Evolutionary conservation across 2,329 filamentous ascomycete genomes (phyloP), one percentile per base, ranked within the genome.

Genomic region (Fusarium scirpi): DNA sequence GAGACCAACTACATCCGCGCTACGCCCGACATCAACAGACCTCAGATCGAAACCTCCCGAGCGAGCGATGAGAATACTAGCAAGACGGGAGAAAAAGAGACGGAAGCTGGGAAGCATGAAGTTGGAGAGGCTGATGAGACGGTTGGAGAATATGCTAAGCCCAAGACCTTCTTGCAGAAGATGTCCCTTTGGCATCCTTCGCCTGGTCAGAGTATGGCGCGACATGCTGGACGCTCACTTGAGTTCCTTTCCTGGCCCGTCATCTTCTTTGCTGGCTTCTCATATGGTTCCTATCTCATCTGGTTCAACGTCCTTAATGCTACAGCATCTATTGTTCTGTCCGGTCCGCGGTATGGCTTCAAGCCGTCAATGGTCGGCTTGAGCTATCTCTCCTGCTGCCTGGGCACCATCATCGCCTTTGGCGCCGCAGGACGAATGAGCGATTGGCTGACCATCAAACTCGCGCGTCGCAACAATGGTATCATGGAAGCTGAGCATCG

Each of bases 1-100:
- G 88, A 90, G 74, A 87, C 87, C 9, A 84, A 84, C 16, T 90
- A 89, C 68, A 77, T 82, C 45, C 80, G 84, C 16, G 30, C 22
- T 3, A 27, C 44, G 4, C 58, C 20, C 27, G 25, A 40, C 12
- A 12, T 29, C 38, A 24, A 44, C 12, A 29, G 22, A 2, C 13
- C 45, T 15, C 43, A 29, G 5, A 20, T 32, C 20, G 24, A 41
- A 30, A 11, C 62, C 2, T 43, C 43, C 6, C 48, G 15, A 13
- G 12, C 7, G 45, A 62, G 25, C 30, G 64, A 64, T 6, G 63
- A 65, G 25, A 71, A 71, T 22, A 34, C 29, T 15, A 30, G 25
- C 8, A 29, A 41, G 20, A 10, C 40, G 0, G 16, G 27, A 9
- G 55, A 44, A 13, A 58, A 51, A 6, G n/a, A 43, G 6, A 11